Percentiles rank a stretch among this genome's conserved stretches.
phyloP scores from a whole-genome alignment of 495 filamentous ascomycete species.

The Parathielavia appendiculata region DNA sequence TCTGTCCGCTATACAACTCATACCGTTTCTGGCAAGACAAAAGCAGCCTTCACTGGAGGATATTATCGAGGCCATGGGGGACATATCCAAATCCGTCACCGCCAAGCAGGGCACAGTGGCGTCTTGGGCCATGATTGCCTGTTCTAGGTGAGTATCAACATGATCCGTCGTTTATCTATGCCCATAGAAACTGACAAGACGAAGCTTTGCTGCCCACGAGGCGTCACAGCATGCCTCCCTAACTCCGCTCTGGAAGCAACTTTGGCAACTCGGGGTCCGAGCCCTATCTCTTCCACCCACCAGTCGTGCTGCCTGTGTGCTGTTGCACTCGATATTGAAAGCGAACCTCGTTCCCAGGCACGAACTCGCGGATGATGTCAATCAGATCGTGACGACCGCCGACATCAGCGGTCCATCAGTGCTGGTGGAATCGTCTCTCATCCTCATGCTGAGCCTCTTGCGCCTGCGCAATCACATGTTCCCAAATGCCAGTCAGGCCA shows the following conservation, averaged over 20 bases:
- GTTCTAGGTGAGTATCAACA: constrained; percentile 49
- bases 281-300: constrained; percentile 62
- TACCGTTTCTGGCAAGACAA: constrained; percentile 61
- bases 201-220: constrained; percentile 20
- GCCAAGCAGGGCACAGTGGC: constrained; percentile 37
- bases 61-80: constrained; percentile 34
- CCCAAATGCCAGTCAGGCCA: constrained; percentile 57
- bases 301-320: constrained; percentile 74
- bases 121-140: constrained; percentile 56
- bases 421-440: constrained; percentile 73
- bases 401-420: constrained; percentile 76
- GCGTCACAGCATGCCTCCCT: constrained; percentile 26
- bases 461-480: constrained; percentile 56
- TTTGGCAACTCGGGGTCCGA: constrained; percentile 69
- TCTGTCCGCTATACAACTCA: constrained; percentile 68
- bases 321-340: constrained; percentile 64
- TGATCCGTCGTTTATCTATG: neutral
- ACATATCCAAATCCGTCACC: constrained; percentile 32
- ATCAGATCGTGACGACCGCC: constrained; percentile 64
- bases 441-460: constrained; percentile 62
- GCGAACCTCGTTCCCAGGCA: constrained; percentile 58
- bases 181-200: constrained; percentile 15
- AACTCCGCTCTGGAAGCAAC: constrained; percentile 55
- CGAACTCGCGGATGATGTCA: constrained; percentile 56
- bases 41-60: constrained; percentile 36